Conservation (phyloP, 345 rosid species). For the Passiflora organensis region DNA sequence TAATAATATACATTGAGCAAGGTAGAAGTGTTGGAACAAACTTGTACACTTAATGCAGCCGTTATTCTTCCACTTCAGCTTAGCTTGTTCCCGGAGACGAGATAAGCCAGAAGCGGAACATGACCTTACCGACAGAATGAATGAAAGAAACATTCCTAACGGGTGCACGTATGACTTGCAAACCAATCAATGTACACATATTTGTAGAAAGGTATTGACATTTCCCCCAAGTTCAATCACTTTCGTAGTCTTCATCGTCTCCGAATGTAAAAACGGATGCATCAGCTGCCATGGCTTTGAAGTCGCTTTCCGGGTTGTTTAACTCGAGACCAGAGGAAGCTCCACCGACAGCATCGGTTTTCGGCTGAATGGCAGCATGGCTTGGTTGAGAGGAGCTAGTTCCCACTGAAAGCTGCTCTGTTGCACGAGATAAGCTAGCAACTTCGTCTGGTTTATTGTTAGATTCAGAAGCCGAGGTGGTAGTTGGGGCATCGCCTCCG, state of each 20-base stretch:
- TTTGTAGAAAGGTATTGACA: neutral
- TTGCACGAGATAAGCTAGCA: conserved; percentile 31
- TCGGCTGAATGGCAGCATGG: conserved; percentile 17
- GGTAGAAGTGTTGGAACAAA: conserved; percentile 8
- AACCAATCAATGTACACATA: conserved; percentile 16
- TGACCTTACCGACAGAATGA: neutral
- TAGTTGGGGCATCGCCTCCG: conserved; percentile 2
- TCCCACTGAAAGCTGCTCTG: conserved; percentile 44
- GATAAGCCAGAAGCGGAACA: neutral
- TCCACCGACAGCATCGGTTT: conserved; percentile 9
- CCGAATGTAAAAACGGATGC: conserved; percentile 85
- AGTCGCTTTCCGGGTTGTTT: conserved; percentile 36
- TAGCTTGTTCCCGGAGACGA: conserved; percentile 1
- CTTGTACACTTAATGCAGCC: conserved; percentile 5
- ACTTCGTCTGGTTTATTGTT: conserved; percentile 34
- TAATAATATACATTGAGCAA: too few relatives aligned
- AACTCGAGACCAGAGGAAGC: conserved; percentile 10
- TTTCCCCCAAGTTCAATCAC: conserved; percentile 37
- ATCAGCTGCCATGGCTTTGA: conserved; percentile 84
- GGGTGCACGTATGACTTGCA: conserved; percentile 1
- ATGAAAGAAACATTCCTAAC: neutral
- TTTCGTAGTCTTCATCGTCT: conserved; percentile 77
- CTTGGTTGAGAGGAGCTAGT: conserved; percentile 6
- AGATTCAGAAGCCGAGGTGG: conserved; percentile 8
- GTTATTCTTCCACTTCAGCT: conserved; percentile 12